Base-by-base conservation (phyloP, 495 filamentous ascomycete species). In the Neurospora cerealis region DNA sequence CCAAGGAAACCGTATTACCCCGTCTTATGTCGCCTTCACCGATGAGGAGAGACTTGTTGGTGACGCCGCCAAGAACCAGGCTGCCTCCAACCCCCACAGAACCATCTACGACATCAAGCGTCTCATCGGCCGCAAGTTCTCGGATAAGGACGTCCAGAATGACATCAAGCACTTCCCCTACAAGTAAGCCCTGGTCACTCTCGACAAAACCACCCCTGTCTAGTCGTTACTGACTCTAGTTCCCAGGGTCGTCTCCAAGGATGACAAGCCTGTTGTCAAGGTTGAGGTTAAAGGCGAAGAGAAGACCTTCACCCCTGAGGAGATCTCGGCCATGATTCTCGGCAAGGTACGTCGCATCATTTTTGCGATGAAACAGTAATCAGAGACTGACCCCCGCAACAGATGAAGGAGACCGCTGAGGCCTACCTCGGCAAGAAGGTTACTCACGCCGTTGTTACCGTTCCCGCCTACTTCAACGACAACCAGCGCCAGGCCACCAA, bases 21-120 rank as follows among this genome's bases (percentile, higher is more conserved):
- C 96, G 39, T 98, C 95, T 71, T 99, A 97, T 84, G 96, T 99
- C 77, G 96, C 96, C 78, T 99, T 95, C 83, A 99, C 93, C 82
- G 95, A 98, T 79, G 96, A 98, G 75, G 96, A 98, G 83, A 90
- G 96, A 77, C 87, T 99, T 70, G 94, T 99, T 76, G 96, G 96
- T 88, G 96, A 98, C 85, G 95, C 96, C 76, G 96, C 96, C 73
- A 99, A 99, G 92, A 98, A 99, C 87, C 96, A 98, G 88, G 97
- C 94, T 80, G 92, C 96, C 72, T 88, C 93, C 73, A 98, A 99
- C 88, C 96, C 96, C 60, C 83, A 83, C 75, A 88, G 91, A 75
- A 98, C 96, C 54, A 88, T 99, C 80, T 98, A 91, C 80, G 96
- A 98, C 79, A 89, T 97, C 81, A 97, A 97, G 93, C 93, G 93